Evolutionary conservation across 2,329 filamentous ascomycete genomes (phyloP).

Genomic region (Fusarium hostae): DNA sequence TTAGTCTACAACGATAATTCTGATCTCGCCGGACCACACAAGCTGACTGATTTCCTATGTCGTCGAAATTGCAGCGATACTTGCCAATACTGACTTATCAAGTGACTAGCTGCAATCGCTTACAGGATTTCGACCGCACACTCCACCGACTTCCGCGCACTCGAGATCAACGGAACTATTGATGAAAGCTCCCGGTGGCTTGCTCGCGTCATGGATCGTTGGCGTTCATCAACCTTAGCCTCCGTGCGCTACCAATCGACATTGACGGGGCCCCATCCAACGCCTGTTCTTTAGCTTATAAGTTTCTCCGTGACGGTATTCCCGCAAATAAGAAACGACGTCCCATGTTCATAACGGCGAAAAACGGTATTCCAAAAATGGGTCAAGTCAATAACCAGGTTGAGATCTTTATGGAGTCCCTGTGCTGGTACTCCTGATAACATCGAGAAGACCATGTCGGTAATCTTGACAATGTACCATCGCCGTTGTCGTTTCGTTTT

Average conservation of each 20-base stretch:
- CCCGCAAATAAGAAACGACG: not conserved
- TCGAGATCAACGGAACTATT: constrained; percentile 3
- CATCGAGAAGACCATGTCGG: constrained; percentile 1
- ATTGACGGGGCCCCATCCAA: not conserved
- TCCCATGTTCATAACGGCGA: not conserved
- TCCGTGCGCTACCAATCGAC: constrained; percentile 7
- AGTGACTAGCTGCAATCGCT: not conserved
- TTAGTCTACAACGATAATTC: not conserved
- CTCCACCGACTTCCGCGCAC: not conserved
- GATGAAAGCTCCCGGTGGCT: constrained; percentile 18
- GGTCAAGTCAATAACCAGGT: not conserved
- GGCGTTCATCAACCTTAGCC: not conserved
- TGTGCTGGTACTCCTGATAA: not conserved
- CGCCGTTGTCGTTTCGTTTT: constrained; percentile 21
- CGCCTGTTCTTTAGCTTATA: constrained; percentile 7
- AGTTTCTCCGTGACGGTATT: not conserved
- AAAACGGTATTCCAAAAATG: not conserved
- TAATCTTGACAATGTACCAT: constrained; percentile 9
- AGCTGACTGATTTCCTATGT: constrained; percentile 15
- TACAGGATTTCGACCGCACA: not conserved
- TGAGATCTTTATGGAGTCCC: not conserved
- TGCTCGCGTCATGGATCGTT: constrained; percentile 17
- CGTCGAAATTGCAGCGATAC: not conserved
- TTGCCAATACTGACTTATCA: not conserved
- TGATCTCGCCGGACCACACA: not conserved